Conservation (phyloP, 2,329 filamentous ascomycete genomes). For the Colletotrichum australisinense region DNA sequence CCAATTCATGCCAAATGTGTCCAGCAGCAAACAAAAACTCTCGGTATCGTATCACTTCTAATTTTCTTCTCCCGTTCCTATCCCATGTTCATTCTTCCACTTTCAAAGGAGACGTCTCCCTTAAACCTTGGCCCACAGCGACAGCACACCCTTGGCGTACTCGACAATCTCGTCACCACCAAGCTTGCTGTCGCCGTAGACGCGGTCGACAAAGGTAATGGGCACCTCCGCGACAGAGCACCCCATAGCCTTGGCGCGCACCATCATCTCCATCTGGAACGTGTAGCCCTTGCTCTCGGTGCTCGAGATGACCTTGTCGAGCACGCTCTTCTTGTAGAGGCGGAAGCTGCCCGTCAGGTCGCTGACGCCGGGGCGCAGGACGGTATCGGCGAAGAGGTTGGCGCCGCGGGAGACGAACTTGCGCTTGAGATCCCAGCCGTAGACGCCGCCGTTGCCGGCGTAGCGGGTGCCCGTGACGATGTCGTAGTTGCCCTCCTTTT, state of each 20-base stretch:
- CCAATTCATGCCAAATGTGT: slow-evolving; percentile 21
- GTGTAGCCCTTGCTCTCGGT: slow-evolving; percentile 98
- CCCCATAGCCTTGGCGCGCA: slow-evolving; percentile 95
- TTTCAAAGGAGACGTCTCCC: neutral
- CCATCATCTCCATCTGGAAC: slow-evolving; percentile 99
- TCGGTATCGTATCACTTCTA: slow-evolving; percentile 22
- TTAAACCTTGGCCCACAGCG: slow-evolving; percentile 82
- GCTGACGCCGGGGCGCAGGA: slow-evolving; percentile 92
- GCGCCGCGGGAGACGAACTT: slow-evolving; percentile 88
- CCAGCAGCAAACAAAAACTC: slow-evolving; percentile 9
- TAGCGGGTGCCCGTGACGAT: slow-evolving; percentile 98
- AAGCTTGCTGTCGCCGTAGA: slow-evolving; percentile 96
- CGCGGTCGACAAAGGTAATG: slow-evolving; percentile 93
- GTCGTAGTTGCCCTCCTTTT: slow-evolving; percentile 84
- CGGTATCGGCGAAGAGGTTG: slow-evolving; percentile 95
- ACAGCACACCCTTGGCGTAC: slow-evolving; percentile 88
- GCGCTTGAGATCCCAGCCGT: slow-evolving; percentile 94
- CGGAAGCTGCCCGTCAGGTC: slow-evolving; percentile 96
- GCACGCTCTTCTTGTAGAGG: slow-evolving; percentile 89
- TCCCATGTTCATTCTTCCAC: too few relatives aligned
- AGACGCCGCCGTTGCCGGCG: slow-evolving; percentile 89
- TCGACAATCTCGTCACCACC: slow-evolving; percentile 96
- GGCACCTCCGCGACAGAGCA: slow-evolving; percentile 95
- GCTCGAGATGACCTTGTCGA: slow-evolving; percentile 89
- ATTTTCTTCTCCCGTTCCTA: neutral